Base-by-base conservation (phyloP, 257 asterid genomes). In the Hygrophila difformis region DNA sequence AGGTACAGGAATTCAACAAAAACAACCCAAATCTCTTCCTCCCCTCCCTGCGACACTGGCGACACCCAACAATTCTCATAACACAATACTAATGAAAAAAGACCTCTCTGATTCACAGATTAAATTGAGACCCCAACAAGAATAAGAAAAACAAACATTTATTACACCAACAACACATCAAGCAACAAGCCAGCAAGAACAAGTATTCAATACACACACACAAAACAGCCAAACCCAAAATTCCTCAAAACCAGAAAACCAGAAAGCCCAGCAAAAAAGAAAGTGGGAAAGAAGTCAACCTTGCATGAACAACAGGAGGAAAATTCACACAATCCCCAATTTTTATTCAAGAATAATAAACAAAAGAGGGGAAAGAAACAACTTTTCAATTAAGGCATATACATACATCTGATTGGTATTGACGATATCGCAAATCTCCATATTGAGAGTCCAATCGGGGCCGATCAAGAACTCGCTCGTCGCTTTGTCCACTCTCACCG, bases 401-500 rank as follows among this genome's bases (percentile, higher is more conserved):
- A 44, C 75, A 47, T 78, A 86, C 94, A 65, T 69, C 59, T 68
- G 86, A 67, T 74, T 82, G 65, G 76, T 69, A 69, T 84, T 88
- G 66, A 84, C 35, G 46, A 73, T 54, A 64, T 88, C 95, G 41
- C 95, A 88, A 39, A 88, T 84, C 66, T 84, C 97, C 29, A 88
- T 75, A 59, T 84, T 88, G 58, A 84, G 65, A 19, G 94, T 75
- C 97, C 95, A 88, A 75, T 88, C 97, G 64, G 95, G 97, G 9
- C 83, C 87, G 60, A 62, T 81, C 75, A 88, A 68, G 69, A 84
- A 84, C 72, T 84, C 97, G 89, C 95, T 88, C 13, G 95, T 88
- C 10, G 97, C 95, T 56, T 84, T 84, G 59, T 88, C 97, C 23
- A 84, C 97, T 49, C 93, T 64, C 42, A 66, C 68, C 47, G 75